Base-by-base conservation (phyloP, 192 early-diverging fungal species). In the Helicostylum pulchrum region DNA sequence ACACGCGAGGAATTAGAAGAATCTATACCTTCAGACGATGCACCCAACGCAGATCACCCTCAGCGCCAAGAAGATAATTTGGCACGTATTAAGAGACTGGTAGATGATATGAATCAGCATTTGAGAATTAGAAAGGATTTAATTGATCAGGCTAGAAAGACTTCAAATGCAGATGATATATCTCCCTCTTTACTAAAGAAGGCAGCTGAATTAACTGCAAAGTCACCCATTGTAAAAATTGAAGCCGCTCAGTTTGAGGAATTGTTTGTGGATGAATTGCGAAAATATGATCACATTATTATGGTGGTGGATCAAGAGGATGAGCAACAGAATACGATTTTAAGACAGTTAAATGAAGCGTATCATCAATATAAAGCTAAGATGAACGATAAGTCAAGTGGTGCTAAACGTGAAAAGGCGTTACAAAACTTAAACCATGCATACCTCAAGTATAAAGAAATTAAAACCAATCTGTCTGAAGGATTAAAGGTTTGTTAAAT, bases 241-340 rank as follows among this genome's bases (percentile, higher is more conserved):
- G 88, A 91, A 59, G 77, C 88, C 7, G 85, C 86, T 21, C 87
- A 89, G 63, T 89, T 92, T 48, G 90, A 93, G 50, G 85, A 89
- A 14, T 65, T 90, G 44, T 91, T 94, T 78, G 78, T 78, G 10
- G 78, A 84, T 59, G 80, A 88, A 20, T 60, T 95, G 17, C 74
- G 83, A 47, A 87, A 85, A 59, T 95, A 95, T 56, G 85, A 88
- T 61, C 73, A 75, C 3, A 89, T 84, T 76, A 61, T 80, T 45
- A 78, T 68, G 56, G 67, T 77, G 10, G 75, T 88, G 10, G 79
- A 82, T 14, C 80, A 86, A 43, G 79, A 88, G 59, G 62, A 78
- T 0, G 81, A 84, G 31, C 79, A 81, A 1, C 92, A 95, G 61
- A 78, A 78, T 23, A 72, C 83, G 17, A 64, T 91, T 1, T 52